Evolutionary conservation across 1,139 yeast genomes (phyloP), one percentile per base, ranked within the genome.

Genomic region (Suhomyces bokatorum): DNA sequence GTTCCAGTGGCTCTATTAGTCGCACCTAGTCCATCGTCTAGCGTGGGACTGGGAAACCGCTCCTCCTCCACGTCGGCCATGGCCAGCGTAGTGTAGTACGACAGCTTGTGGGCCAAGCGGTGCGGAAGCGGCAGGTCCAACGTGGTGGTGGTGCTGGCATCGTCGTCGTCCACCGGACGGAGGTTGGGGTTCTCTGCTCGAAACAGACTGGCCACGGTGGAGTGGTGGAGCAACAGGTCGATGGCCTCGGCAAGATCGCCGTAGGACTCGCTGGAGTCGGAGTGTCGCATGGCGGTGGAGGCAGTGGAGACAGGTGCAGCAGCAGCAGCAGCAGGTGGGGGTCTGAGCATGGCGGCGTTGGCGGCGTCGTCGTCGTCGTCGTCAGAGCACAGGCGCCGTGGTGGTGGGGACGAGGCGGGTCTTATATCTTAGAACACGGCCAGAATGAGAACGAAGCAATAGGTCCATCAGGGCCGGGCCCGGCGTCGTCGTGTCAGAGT

Each of bases 171-270:
- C 13, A 44, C 35, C 1, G 66, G 65, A 24, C 58, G 66, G 30
- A 64, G 48, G 46, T 64, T 64, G n/a, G 69, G 69, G 43, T 64
- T 62, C 11, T 57, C 60, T 11, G 48, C 48, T 43, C 69, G 51
- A 39, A 59, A 62, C 31, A 53, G 52, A 40, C 42, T 47, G 35
- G 64, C 56, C 34, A 62, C 54, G 14, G 66, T 63, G 6, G 64
- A 58, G 39, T 55, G 55, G 34, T 54, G 54, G 32, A 63, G 53
- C 42, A 62, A 62, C 11, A 62, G 53, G 29, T 61, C 63, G 29
- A 64, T 55, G 33, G 49, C 29, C 8, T 41, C 15, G 30, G 39
- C 28, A 24, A 40, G 36, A 24, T 43, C 39, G 31, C 37, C 36
- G 12, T 16, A 36, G 14, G 41, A 32, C 16, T 44, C 47, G 27